These are phyloP conservation scores for Aspergillus fructus DNA, from an alignment of 2,329 filamentous ascomycete species.

Conservation along the genomic window DNA sequence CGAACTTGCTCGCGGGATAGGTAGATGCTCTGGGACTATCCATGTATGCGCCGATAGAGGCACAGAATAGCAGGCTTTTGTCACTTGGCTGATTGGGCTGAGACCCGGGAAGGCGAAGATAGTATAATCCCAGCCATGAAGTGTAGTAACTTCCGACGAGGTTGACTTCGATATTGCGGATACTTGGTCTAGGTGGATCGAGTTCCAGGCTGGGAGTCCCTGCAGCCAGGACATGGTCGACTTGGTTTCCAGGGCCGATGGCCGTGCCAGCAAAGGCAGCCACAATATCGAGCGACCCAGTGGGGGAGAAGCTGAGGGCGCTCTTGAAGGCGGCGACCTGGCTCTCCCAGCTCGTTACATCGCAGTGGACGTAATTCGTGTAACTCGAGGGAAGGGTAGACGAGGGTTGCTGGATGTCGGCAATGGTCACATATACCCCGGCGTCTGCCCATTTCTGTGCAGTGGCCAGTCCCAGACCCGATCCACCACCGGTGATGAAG, in stretches of 20 bases:
- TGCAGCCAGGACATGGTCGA: background rate
- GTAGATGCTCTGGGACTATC: background rate
- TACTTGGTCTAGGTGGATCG: background rate
- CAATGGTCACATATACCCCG: background rate
- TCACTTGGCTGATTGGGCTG: background rate
- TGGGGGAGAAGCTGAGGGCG: background rate
- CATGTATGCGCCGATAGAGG: background rate
- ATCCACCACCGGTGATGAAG: constrained; percentile 1
- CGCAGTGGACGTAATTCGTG: background rate
- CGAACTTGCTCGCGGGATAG: background rate
- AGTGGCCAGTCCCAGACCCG: background rate
- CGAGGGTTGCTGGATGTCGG: background rate
- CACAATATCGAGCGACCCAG: background rate
- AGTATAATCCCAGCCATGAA: background rate
- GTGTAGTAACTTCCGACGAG: background rate
- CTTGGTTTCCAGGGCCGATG: background rate
- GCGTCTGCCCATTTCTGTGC: background rate
- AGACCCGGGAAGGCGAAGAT: background rate
- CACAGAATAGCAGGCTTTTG: background rate
- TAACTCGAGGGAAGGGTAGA: background rate
- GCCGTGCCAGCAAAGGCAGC: background rate
- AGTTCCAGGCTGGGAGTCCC: background rate
- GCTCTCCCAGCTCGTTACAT: background rate
- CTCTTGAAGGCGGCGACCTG: background rate
- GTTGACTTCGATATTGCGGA: constrained; percentile 1